phyloP scores from a whole-genome alignment of 169 alveolate species.

The Cryptosporidium xiaoi region DNA sequence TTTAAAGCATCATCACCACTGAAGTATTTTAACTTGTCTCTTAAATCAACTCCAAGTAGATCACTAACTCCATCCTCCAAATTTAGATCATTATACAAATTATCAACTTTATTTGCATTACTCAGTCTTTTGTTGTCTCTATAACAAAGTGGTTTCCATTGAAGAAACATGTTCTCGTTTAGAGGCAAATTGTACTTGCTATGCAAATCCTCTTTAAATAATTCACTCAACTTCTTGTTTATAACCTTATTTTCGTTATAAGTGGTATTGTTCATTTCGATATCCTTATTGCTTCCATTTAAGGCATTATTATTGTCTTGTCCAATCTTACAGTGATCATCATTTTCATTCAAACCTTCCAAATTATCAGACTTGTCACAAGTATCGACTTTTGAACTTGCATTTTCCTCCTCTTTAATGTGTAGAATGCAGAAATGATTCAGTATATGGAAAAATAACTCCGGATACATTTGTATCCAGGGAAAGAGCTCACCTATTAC shows the following conservation, averaged over 20 bases:
- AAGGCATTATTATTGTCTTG: not conserved
- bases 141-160: slow-evolving; percentile 52
- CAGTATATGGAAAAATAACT: slow-evolving; percentile 31
- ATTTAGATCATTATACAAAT: not conserved
- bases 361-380: not conserved
- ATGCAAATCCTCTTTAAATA: slow-evolving; percentile 23
- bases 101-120: not conserved
- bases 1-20: slow-evolving; percentile 47
- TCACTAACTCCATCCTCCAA: too few species aligned
- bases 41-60: not conserved
- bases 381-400: not conserved
- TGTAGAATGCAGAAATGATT: slow-evolving; percentile 52
- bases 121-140: not conserved
- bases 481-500: slow-evolving; percentile 66
- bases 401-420: not conserved
- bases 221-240: slow-evolving; percentile 4
- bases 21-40: slow-evolving; percentile 21
- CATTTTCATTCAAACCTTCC: not conserved
- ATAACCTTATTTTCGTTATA: not conserved
- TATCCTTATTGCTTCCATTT: slow-evolving; percentile 1
- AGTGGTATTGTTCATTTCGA: slow-evolving; percentile 13
- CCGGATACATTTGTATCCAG: slow-evolving; percentile 54
- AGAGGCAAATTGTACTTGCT: slow-evolving; percentile 46
- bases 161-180: slow-evolving; percentile 48
- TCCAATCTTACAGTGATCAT: not conserved